Percentiles rank a stretch among this genome's conserved stretches.
phyloP scores from a whole-genome alignment of 148 eudicot species.

The Vaccinium macrocarpon region DNA sequence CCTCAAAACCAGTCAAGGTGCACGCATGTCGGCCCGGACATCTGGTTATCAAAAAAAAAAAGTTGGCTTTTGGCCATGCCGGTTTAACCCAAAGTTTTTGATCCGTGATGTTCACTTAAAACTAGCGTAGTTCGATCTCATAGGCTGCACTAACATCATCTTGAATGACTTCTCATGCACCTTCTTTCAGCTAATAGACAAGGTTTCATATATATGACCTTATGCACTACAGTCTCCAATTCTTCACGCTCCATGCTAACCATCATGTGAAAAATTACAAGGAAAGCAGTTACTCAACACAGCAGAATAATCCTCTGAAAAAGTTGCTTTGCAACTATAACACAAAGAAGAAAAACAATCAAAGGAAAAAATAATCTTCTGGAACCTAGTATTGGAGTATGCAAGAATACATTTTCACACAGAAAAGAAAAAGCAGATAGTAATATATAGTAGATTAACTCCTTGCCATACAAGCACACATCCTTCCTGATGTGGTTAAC shows the following conservation, averaged over 20 bases:
- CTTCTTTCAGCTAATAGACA: neutral
- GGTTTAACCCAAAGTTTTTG: neutral
- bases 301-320: neutral
- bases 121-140: neutral
- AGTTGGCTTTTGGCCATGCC: neutral
- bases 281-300: neutral
- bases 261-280: neutral
- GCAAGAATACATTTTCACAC: neutral
- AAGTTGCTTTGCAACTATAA: conserved; percentile 2
- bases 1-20: no score
- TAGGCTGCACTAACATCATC: neutral
- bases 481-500: neutral
- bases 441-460: neutral
- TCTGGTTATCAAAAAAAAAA: no score
- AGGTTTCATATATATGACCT: neutral
- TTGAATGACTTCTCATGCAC: neutral
- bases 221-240: neutral
- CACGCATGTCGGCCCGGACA: no score
- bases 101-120: neutral
- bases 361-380: neutral
- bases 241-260: neutral
- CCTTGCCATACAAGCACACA: neutral
- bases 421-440: neutral
- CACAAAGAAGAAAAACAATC: neutral
- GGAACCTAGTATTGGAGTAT: neutral